These are phyloP conservation scores for Biscutella laevigata DNA, from an alignment of 441 rosid species.

Conservation along the genomic window DNA sequence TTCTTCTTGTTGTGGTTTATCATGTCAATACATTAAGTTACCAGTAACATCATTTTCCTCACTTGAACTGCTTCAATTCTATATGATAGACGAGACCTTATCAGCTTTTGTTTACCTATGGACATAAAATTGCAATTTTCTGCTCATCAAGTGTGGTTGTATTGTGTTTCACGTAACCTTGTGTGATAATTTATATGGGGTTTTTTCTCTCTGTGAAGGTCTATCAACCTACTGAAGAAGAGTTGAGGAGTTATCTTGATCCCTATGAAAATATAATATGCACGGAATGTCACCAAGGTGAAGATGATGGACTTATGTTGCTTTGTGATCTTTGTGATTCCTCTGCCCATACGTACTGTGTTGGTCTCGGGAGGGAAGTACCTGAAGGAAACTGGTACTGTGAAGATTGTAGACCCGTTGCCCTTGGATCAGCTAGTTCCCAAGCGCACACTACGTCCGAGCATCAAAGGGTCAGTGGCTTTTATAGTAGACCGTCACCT, in stretches of 20 bases:
- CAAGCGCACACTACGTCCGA: conserved; percentile 40
- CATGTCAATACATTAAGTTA: background rate
- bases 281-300: conserved; percentile 87
- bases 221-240: conserved; percentile 97
- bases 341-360: conserved; percentile 94
- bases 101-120: conserved; percentile 6
- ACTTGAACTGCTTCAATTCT: background rate
- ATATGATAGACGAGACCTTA: conserved; percentile 10
- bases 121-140: background rate
- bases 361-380: conserved; percentile 86
- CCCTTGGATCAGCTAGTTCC: conserved; percentile 66
- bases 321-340: conserved; percentile 97
- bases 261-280: conserved; percentile 92
- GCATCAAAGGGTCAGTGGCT: conserved; percentile 45
- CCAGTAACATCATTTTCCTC: background rate
- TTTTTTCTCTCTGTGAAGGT: conserved; percentile 47
- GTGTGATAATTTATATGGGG: conserved; percentile 9
- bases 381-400: conserved; percentile 99
- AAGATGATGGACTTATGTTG: conserved; percentile 94
- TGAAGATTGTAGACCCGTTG: conserved; percentile 82
- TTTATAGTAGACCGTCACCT: conserved; percentile 42
- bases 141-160: conserved; percentile 2
- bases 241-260: conserved; percentile 82
- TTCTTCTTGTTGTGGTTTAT: background rate
- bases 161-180: background rate